Evolutionary conservation across 139 green algal genomes (phyloP), one percentile per base, ranked within the genome.

Genomic region (Choricystis sp.): DNA sequence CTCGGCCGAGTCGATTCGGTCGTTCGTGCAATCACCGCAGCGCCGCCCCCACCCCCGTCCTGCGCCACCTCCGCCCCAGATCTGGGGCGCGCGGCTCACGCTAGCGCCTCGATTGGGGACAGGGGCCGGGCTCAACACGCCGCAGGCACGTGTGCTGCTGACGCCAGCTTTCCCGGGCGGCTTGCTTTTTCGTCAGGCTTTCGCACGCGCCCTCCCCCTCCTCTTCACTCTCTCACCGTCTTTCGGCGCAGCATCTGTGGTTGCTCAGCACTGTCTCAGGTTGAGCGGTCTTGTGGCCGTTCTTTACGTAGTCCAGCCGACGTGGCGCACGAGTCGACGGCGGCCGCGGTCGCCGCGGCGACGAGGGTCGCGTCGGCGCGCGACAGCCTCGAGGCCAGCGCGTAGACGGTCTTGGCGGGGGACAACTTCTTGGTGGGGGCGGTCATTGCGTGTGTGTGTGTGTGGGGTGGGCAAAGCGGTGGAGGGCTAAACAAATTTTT

Each of bases 201-300:
- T 3, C 26, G 2, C 2, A 3, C 20, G 25, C 29, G 19, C 9
- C 3, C 26, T 26, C 28, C 60, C 26, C 49, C 24, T 48, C 31
- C 30, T 2, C 16, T 19, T 25, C 56, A 57, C 58, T 2, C 9
- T n/a, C 60, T 28, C 61, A 75, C 74, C 75, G 74, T 31, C 75
- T 63, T 62, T 79, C 75, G 4, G 75, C 72, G 40, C 75, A 81
- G 59, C 75, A 81, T 23, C 75, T 49, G 31, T 80, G 75, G 48
- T 71, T 79, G 63, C 67, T 74, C n/a, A 48, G 20, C 16, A 22
- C 40, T 9, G 40, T 52, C 9, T 52, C 40, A 9, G 9, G 9
- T 52, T 52, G 9, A 52, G 40, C 40, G 9, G 9, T 52, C 40
- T 52, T 52, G 40, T 21, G 16, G 9, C 9, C 40, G 16, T 16